Base-by-base conservation (phyloP, 2,329 filamentous ascomycete genomes). In the Sclerotinia borealis region DNA sequence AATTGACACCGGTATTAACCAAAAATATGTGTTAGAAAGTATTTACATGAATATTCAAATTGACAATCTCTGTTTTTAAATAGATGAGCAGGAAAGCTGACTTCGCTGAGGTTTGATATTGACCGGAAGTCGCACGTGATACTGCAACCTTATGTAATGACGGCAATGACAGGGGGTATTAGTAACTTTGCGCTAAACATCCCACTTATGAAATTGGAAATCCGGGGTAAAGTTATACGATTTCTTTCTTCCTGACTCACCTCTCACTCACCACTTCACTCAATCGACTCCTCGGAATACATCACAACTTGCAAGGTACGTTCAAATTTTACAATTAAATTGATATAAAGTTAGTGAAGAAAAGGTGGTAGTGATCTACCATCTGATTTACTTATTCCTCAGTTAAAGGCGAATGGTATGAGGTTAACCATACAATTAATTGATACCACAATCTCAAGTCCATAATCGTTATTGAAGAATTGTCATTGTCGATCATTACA, bases 191-290 rank as follows among this genome's bases (percentile, higher is more conserved):
- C 34, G 34, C 60, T 36, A 62, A 62, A 60, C 58, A 60, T 58
- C 51, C 34, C 34, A 49, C 13, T 58, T 39, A 49, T 34, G 22
- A 56, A 41, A 39, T 3, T 36, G 34, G 27, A 31, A 62, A 62
- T 62, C 60, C 19, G 60, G 60, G 60, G 60, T 62, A 62, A 34
- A 31, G 13, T 19, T 31, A 31, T 3, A 41, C 8, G 8, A 19
- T 60, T 22, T 52, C 59, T 45, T 59, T 54, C 19, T 9, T 31
- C 22, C 27, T 37, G n/a, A 27, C n/a, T 34, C 51, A 59, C 10
- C 27, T 13, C 19, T 48, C 43, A 6, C n/a, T n/a, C n/a, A n/a
- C n/a, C n/a, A n/a, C 19, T 7, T 17, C 11, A 45, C 19, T 45
- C 29, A 29, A 25, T 41, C n/a, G 48, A 31, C 27, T 61, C 41